Percentiles rank a stretch among this genome's conserved stretches.
phyloP scores from a whole-genome alignment of 2,329 filamentous ascomycete genomes.

The Dactylellina haptotyla region DNA sequence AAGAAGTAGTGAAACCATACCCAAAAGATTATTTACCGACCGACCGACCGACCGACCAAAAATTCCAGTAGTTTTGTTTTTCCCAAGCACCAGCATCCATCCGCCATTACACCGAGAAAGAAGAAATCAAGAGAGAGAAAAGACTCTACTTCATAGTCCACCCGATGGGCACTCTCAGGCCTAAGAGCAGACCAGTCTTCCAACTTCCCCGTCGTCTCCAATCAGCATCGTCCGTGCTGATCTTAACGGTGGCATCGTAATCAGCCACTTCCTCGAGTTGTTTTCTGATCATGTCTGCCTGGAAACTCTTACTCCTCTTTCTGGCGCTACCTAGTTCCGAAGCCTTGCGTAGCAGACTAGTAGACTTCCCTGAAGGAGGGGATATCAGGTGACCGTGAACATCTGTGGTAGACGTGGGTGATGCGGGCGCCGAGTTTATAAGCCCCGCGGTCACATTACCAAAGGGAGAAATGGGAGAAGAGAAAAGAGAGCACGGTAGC shows the following conservation, averaged over 20 bases:
- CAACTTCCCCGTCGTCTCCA: constrained; percentile 30
- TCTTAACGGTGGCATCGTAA: constrained; percentile 22
- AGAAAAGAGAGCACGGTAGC: constrained; percentile 30
- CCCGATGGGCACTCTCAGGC: constrained; percentile 31
- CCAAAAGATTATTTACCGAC: background rate
- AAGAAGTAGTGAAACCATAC: background rate
- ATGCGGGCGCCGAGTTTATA: constrained; percentile 15
- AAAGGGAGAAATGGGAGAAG: constrained; percentile 3
- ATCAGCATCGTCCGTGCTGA: constrained; percentile 34
- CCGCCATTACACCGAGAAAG: background rate
- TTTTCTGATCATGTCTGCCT: constrained; percentile 12
- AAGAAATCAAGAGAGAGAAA: background rate
- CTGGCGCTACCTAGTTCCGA: constrained; percentile 19
- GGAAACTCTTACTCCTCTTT: constrained; percentile 25
- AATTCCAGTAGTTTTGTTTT: too few species aligned
- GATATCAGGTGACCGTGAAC: constrained; percentile 38
- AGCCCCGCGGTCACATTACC: background rate
- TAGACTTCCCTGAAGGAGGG: constrained; percentile 30
- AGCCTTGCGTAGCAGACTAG: constrained; percentile 23
- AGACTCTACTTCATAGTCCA: constrained; percentile 40
- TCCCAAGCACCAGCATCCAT: background rate
- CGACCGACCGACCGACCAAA: background rate
- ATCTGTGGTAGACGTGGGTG: constrained; percentile 32
- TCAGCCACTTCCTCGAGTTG: constrained; percentile 40
- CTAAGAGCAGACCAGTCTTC: constrained; percentile 28